Evolutionary conservation across 192 early-diverging fungal species (phyloP).

Genomic region (Mortierella claussenii): DNA sequence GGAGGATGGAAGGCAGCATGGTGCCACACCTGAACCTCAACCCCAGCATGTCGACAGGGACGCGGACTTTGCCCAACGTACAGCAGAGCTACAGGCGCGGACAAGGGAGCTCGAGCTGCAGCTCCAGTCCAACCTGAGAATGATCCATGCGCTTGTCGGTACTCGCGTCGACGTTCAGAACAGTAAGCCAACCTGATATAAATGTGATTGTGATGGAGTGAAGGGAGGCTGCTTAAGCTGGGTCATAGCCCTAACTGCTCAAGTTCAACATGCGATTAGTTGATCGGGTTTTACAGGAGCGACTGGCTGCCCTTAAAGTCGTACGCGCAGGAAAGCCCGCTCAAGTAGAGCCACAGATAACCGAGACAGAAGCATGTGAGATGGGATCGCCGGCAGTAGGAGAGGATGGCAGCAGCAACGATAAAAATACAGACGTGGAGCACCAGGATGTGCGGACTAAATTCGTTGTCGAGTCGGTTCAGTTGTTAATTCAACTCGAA

Average conservation of each 20-base stretch:
- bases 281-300: constrained; percentile 17
- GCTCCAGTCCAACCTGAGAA: constrained; percentile 15
- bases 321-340: background rate
- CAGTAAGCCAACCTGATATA: constrained; percentile 7
- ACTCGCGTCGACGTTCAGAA: constrained; percentile 30
- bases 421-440: background rate
- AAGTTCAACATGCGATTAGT: background rate
- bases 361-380: background rate
- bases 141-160: constrained; percentile 33
- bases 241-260: background rate
- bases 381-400: background rate
- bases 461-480: constrained; percentile 34
- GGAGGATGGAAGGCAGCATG: too few relatives aligned
- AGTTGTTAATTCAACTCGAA: constrained; percentile 13
- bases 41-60: too few relatives aligned
- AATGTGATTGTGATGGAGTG: background rate
- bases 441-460: constrained; percentile 17
- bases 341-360: background rate
- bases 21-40: too few relatives aligned
- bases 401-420: background rate
- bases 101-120: too few relatives aligned
- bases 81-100: too few relatives aligned
- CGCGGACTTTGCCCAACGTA: too few relatives aligned
- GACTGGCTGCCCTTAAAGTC: constrained; percentile 2
- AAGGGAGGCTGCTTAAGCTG: background rate